phyloP scores from a whole-genome alignment of 305 asterid genomes.

The Fraxinus xanthoxyloides region DNA sequence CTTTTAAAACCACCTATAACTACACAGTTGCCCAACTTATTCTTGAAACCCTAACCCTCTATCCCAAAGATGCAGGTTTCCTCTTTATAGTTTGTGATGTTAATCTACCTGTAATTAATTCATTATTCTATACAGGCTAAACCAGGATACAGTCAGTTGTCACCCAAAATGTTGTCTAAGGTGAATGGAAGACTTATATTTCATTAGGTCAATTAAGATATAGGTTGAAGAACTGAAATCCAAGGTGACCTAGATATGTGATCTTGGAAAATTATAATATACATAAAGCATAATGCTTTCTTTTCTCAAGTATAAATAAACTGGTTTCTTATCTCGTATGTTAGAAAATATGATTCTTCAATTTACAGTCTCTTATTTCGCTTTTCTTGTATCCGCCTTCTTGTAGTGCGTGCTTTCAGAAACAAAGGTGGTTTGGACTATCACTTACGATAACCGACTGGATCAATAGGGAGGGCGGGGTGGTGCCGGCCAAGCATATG shows the following conservation, averaged over 20 bases:
- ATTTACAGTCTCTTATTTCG: background rate
- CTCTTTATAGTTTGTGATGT: background rate
- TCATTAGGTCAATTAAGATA: background rate
- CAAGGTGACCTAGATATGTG: background rate
- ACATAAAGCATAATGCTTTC: background rate
- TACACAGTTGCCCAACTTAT: background rate
- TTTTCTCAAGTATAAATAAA: conserved; percentile 1
- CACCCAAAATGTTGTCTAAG: background rate
- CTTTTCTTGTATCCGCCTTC: background rate
- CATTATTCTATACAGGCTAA: background rate
- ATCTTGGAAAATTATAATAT: background rate
- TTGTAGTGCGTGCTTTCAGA: background rate
- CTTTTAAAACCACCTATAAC: background rate
- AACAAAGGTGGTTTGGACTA: background rate
- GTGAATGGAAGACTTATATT: background rate
- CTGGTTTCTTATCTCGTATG: background rate
- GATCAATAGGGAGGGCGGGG: conserved; percentile 51
- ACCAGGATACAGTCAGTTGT: background rate
- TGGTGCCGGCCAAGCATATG: conserved; percentile 54
- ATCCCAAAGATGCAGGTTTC: background rate
- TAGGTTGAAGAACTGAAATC: background rate
- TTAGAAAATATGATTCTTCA: conserved; percentile 4
- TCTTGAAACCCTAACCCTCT: background rate
- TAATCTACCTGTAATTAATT: background rate
- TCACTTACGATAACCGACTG: background rate